phyloP scores from a whole-genome alignment of 495 filamentous ascomycete species.

The Annulohypoxylon stygium region DNA sequence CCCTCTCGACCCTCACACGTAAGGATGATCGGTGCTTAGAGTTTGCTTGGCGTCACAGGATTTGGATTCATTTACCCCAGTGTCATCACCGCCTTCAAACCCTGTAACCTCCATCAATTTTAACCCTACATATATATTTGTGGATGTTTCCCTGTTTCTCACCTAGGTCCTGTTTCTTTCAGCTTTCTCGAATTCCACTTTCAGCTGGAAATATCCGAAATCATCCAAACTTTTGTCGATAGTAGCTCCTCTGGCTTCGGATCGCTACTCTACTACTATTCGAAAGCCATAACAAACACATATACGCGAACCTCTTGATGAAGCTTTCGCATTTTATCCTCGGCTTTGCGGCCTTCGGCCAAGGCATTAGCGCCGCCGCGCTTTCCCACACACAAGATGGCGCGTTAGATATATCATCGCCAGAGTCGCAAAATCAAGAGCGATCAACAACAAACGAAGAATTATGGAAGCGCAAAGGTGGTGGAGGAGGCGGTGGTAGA shows the following conservation, averaged over 20 bases:
- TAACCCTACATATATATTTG: background rate
- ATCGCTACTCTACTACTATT: constrained; percentile 10
- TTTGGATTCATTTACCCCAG: background rate
- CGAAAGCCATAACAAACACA: constrained; percentile 6
- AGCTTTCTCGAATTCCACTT: background rate
- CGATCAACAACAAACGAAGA: constrained; percentile 50
- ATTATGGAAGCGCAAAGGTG: constrained; percentile 70
- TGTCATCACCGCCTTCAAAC: background rate
- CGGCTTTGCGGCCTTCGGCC: constrained; percentile 39
- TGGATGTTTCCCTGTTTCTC: too few species aligned
- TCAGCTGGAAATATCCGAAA: background rate
- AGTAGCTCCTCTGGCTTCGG: background rate
- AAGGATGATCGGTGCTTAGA: background rate
- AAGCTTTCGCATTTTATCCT: constrained; percentile 43
- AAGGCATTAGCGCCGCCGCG: constrained; percentile 38
- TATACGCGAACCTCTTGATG: constrained; percentile 43
- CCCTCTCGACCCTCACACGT: background rate
- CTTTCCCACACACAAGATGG: constrained; percentile 29
- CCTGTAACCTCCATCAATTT: background rate
- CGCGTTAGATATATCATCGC: constrained; percentile 37
- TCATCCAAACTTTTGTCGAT: background rate
- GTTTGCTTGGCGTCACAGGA: constrained; percentile 19
- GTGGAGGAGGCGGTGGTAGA: constrained; percentile 65
- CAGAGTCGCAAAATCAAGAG: constrained; percentile 45
- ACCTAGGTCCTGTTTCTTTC: background rate